Evolutionary conservation across 257 asterid genomes (phyloP), one percentile per base, ranked within the genome.

Genomic region (Lantana camara): DNA sequence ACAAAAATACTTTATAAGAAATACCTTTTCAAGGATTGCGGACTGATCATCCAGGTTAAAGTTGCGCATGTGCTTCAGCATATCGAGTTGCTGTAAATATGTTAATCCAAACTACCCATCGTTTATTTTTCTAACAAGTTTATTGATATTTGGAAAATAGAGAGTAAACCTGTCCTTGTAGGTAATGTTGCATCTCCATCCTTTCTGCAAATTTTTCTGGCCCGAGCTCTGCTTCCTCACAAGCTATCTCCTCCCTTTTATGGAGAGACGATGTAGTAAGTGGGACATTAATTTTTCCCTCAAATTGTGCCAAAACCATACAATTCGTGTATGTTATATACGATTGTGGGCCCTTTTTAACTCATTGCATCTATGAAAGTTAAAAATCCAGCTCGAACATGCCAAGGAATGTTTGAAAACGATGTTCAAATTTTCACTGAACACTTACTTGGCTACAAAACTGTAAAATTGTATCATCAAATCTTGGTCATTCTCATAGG

Each of bases 141-240:
- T n/a, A 66, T 20, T 22, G 40, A 11, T 45, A 46, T 27, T 22
- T 38, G 21, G 64, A 40, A 50, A 38, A 13, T 15, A 42, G 19
- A 61, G 9, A 35, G 35, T 14, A 2, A 66, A 86, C 96, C 89
- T 91, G 86, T 57, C 82, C 85, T 59, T 84, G 96, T 52, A 89
- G 64, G 71, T 70, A 80, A 53, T 66, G 72, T 56, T 81, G 87
- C 87, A 68, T 75, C 62, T 66, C 73, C 79, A 69, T 69, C 77
- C 82, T 85, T 77, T 80, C 86, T 22, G 86, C 86, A 76, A 84
- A 80, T 16, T 49, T 53, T 57, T 86, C 87, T 11, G 96, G 85
- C 48, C 96, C 98, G 60, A 91, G 95, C 72, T 91, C 95, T 35
- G 95, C 95, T 79, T 91, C 96, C 72, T 91, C 96, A 80, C 96